Percentiles rank a stretch among this genome's conserved stretches.
Conservation (phyloP, 176 grass and related monocot species). For the Aegilops speltoides region DNA sequence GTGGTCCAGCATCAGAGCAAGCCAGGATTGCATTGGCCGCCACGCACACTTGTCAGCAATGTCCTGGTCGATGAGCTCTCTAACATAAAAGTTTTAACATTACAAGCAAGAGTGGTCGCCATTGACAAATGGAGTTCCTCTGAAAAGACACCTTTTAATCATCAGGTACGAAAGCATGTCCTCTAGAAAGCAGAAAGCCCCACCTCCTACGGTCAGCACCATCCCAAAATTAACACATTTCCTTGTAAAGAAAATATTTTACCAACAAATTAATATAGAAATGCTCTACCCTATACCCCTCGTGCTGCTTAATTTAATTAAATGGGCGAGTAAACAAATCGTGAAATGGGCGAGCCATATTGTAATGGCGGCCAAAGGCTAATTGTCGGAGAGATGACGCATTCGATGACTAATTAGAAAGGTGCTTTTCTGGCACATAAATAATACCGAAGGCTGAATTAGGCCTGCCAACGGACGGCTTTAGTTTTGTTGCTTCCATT, state of each 20-base stretch:
- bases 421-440: background rate
- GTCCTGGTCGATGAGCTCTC: conserved; percentile 19
- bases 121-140: conserved; percentile 14
- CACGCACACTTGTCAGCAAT: conserved; percentile 30
- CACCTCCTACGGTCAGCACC: conserved; percentile 52
- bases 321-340: conserved; percentile 7
- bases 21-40: background rate
- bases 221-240: conserved; percentile 7
- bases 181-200: conserved; percentile 13
- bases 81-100: conserved; percentile 13
- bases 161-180: conserved; percentile 30
- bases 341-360: conserved; percentile 9
- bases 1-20: conserved; percentile 14
- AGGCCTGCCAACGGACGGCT: conserved; percentile 35
- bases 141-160: conserved; percentile 14
- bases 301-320: conserved; percentile 32
- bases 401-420: conserved; percentile 13
- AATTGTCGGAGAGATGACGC: conserved; percentile 19
- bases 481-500: conserved; percentile 27
- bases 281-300: background rate
- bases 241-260: background rate
- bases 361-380: conserved; percentile 29
- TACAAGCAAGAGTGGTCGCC: conserved; percentile 5
- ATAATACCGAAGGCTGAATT: background rate
- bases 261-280: background rate